These are phyloP conservation scores for Botrytis tulipae DNA, from an alignment of 2,329 filamentous ascomycete species.

Conservation along the genomic window DNA sequence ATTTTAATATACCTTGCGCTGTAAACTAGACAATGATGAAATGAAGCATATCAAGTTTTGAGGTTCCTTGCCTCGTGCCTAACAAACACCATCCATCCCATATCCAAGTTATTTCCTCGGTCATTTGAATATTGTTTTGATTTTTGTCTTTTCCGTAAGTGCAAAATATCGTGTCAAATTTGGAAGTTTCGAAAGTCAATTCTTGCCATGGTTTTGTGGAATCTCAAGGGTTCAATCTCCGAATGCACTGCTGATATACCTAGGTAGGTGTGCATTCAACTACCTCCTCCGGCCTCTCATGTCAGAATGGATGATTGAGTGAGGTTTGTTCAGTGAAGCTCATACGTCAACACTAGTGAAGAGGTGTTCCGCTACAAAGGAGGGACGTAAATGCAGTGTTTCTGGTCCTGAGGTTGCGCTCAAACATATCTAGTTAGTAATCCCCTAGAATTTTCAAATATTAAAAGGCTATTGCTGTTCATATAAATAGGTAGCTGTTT, in stretches of 20 bases:
- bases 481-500: background rate
- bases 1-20: constrained; percentile 24
- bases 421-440: background rate
- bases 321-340: background rate
- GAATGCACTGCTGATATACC: background rate
- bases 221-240: background rate
- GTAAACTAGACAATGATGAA: constrained; percentile 36
- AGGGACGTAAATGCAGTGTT: background rate
- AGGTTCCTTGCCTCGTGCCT: constrained; percentile 3
- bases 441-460: background rate
- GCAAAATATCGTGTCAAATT: background rate
- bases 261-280: background rate
- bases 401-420: background rate
- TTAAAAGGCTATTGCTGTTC: background rate
- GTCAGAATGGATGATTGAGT: background rate
- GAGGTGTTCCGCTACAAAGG: background rate
- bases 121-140: background rate
- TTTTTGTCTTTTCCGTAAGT: no score
- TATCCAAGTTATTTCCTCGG: background rate
- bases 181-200: background rate
- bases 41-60: constrained; percentile 28
- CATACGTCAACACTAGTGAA: background rate
- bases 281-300: background rate
- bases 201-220: background rate
- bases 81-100: background rate